Conservation (phyloP, 2,329 filamentous ascomycete species). For the Teratosphaeria nubilosa region DNA sequence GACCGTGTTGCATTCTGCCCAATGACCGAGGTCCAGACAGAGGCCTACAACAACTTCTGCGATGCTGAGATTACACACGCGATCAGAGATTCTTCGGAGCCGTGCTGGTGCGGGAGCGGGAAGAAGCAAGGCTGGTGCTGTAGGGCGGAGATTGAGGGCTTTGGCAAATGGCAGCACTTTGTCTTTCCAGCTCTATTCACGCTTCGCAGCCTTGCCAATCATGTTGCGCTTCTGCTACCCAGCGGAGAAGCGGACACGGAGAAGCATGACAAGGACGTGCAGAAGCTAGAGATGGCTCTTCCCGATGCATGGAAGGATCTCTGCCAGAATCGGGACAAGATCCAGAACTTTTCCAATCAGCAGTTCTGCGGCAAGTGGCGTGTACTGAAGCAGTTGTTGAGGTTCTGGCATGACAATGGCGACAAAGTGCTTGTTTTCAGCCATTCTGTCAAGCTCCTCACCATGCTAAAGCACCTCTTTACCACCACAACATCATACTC, state of each 20-base stretch:
- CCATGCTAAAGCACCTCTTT: constrained; percentile 77
- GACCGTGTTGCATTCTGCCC: constrained; percentile 94
- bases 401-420: constrained; percentile 79
- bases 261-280: constrained; percentile 68
- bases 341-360: constrained; percentile 71
- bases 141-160: constrained; percentile 47
- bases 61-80: constrained; percentile 58
- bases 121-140: constrained; percentile 79
- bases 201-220: constrained; percentile 82
- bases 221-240: constrained; percentile 81
- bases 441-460: constrained; percentile 75
- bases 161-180: constrained; percentile 59
- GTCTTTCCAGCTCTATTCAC: constrained; percentile 79
- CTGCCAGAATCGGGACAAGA: constrained; percentile 64
- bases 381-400: constrained; percentile 72
- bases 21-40: constrained; percentile 67
- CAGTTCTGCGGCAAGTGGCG: constrained; percentile 98
- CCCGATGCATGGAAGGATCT: constrained; percentile 66
- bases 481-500: constrained; percentile 75
- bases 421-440: constrained; percentile 96
- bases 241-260: constrained; percentile 51
- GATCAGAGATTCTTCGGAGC: constrained; percentile 57
- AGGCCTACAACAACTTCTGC: constrained; percentile 77
- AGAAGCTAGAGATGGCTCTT: constrained; percentile 61
- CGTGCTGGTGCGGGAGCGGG: constrained; percentile 59